phyloP scores from a whole-genome alignment of 768 basidiomycete genomes.

The Rhizopogon vulgaris region DNA sequence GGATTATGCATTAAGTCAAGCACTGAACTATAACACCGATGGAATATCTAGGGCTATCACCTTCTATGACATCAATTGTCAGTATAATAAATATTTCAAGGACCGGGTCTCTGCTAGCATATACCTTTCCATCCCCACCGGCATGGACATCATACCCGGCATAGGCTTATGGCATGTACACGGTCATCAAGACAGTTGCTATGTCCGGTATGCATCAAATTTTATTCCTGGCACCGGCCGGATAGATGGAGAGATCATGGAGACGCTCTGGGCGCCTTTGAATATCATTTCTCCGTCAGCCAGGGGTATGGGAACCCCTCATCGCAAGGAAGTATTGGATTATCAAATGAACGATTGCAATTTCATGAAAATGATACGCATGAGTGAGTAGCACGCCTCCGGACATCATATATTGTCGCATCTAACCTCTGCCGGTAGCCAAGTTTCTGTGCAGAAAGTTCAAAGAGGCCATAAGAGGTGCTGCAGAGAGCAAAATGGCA shows the following conservation, averaged over 20 bases:
- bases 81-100: constrained; percentile 14
- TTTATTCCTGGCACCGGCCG: neutral
- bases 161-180: constrained; percentile 6
- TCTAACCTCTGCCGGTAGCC: no score
- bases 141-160: neutral
- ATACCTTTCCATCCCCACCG: neutral
- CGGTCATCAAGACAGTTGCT: constrained; percentile 2
- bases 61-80: constrained; percentile 26
- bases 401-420: neutral
- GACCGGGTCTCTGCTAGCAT: neutral
- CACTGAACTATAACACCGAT: constrained; percentile 8
- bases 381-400: neutral
- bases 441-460: neutral
- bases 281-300: neutral
- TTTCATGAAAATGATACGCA: constrained; percentile 17
- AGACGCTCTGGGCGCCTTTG: constrained; percentile 1
- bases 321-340: constrained; percentile 13
- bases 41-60: constrained; percentile 2
- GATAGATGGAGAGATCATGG: constrained; percentile 6
- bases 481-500: neutral
- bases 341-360: constrained; percentile 20
- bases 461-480: neutral
- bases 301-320: neutral
- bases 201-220: neutral
- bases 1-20: constrained; percentile 20